Evolutionary conservation across 352 stramenopile species (phyloP).

Genomic region (Globisporangium cylindrosporum): DNA sequence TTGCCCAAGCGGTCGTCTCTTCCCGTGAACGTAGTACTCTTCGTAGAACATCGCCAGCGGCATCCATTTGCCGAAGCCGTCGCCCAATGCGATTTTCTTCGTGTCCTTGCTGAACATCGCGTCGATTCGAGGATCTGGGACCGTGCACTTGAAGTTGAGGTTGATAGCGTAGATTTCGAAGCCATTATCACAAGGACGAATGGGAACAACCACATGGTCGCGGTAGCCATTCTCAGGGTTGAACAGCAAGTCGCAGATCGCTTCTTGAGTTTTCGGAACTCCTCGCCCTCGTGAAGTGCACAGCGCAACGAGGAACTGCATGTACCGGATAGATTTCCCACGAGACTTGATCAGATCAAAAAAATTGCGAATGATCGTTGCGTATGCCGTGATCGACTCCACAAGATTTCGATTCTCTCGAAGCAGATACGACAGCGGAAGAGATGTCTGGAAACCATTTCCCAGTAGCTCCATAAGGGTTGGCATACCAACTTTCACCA

Average conservation of each 20-base stretch:
- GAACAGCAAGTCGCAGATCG: conserved; percentile 70
- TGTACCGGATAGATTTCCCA: conserved; percentile 67
- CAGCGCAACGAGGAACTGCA: conserved; percentile 72
- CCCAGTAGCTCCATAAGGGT: conserved; percentile 68
- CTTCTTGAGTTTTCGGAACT: conserved; percentile 69
- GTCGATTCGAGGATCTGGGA: conserved; percentile 30
- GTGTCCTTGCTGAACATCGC: conserved; percentile 33
- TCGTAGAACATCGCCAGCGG: conserved; percentile 51
- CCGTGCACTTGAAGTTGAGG: conserved; percentile 15
- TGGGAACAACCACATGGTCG: conserved; percentile 53
- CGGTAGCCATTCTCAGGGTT: conserved; percentile 51
- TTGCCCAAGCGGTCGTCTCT: conserved; percentile 44
- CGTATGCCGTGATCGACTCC: conserved; percentile 66
- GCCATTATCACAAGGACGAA: conserved; percentile 34
- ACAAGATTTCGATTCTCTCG: conserved; percentile 70
- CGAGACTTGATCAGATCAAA: conserved; percentile 70
- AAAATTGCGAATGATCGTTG: conserved; percentile 59
- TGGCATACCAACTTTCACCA: conserved; percentile 55
- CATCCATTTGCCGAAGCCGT: conserved; percentile 36
- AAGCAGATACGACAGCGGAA: conserved; percentile 63
- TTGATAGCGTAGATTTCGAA: conserved; percentile 53
- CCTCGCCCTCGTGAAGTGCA: conserved; percentile 58
- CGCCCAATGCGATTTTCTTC: conserved; percentile 8
- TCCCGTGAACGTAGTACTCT: conserved; percentile 52
- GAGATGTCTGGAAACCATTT: conserved; percentile 67